Conservation (phyloP, 495 filamentous ascomycete species). For the Penicillium turbatum region DNA sequence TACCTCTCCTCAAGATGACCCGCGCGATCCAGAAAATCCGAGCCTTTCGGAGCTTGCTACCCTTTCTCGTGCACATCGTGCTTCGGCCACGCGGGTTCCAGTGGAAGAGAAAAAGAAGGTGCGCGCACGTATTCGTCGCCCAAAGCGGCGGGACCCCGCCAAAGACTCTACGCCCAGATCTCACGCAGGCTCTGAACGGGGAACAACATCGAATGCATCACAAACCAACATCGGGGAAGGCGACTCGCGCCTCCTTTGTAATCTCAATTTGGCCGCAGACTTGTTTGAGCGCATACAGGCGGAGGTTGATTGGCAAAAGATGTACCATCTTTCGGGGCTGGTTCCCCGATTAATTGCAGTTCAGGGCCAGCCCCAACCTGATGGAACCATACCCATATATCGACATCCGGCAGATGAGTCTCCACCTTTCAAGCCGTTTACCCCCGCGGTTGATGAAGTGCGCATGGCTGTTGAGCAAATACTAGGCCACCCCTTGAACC, state of each 20-base stretch:
- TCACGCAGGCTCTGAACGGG: constrained; percentile 1
- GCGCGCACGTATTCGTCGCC: constrained; percentile 30
- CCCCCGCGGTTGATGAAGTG: constrained; percentile 63
- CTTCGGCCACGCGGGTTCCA: constrained; percentile 6
- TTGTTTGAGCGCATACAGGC: constrained; percentile 66
- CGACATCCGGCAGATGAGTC: constrained; percentile 92
- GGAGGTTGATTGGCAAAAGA: constrained; percentile 85
- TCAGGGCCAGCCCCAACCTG: constrained; percentile 65
- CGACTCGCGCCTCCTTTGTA: constrained; percentile 70
- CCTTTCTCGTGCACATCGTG: constrained; percentile 14
- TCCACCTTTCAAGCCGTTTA: constrained; percentile 71
- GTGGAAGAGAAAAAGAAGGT: constrained; percentile 22
- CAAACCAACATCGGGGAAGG: constrained; percentile 62
- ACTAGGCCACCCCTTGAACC: constrained; percentile 81
- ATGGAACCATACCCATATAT: constrained; percentile 85
- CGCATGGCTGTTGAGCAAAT: constrained; percentile 60
- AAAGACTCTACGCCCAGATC: constrained; percentile 14
- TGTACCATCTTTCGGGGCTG: constrained; percentile 88
- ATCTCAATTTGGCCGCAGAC: constrained; percentile 54
- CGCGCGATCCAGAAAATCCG: constrained; percentile 17
- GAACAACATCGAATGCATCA: constrained; percentile 22
- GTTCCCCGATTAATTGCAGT: constrained; percentile 93
- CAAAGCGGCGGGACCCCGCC: constrained; percentile 28
- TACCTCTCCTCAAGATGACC: constrained; percentile 10
- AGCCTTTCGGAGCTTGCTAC: constrained; percentile 23